Conservation (phyloP, 2,329 filamentous ascomycete species). For the Colletotrichum acutatum region DNA sequence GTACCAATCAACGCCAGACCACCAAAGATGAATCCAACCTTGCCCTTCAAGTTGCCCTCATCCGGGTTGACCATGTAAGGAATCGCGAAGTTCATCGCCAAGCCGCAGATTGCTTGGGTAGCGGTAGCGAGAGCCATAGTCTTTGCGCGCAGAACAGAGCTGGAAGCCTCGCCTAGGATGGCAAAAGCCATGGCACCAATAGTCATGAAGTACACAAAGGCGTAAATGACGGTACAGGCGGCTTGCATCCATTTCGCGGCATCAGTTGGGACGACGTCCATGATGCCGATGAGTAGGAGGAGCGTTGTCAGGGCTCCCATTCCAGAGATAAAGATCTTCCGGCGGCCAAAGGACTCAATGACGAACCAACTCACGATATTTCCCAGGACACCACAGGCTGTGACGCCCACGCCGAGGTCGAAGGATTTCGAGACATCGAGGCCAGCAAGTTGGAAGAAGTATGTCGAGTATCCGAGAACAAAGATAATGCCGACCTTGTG, state of each 20-base stretch:
- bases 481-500: slow-evolving; percentile 40
- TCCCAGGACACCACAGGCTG: slow-evolving; percentile 50
- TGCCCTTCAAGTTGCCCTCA: slow-evolving; percentile 46
- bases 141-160: slow-evolving; percentile 56
- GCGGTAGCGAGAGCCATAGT: slow-evolving; percentile 57
- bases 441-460: slow-evolving; percentile 59
- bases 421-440: slow-evolving; percentile 50
- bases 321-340: slow-evolving; percentile 54
- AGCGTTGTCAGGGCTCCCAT: slow-evolving; percentile 51
- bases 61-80: slow-evolving; percentile 42
- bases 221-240: slow-evolving; percentile 57
- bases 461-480: slow-evolving; percentile 66
- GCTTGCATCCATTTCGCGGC: slow-evolving; percentile 58
- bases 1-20: slow-evolving; percentile 36
- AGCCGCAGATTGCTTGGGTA: slow-evolving; percentile 51
- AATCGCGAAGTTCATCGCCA: slow-evolving; percentile 42
- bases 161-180: slow-evolving; percentile 63
- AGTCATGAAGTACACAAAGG: slow-evolving; percentile 48
- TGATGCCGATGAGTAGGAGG: slow-evolving; percentile 54
- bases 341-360: slow-evolving; percentile 51
- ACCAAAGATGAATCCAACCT: slow-evolving; percentile 41
- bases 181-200: slow-evolving; percentile 52
- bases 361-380: slow-evolving; percentile 55
- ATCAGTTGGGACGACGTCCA: slow-evolving; percentile 55
- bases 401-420: slow-evolving; percentile 52